These are phyloP conservation scores for Uncinocarpus reesii DNA, from an alignment of 2,329 filamentous ascomycete genomes.

Conservation along the genomic window DNA sequence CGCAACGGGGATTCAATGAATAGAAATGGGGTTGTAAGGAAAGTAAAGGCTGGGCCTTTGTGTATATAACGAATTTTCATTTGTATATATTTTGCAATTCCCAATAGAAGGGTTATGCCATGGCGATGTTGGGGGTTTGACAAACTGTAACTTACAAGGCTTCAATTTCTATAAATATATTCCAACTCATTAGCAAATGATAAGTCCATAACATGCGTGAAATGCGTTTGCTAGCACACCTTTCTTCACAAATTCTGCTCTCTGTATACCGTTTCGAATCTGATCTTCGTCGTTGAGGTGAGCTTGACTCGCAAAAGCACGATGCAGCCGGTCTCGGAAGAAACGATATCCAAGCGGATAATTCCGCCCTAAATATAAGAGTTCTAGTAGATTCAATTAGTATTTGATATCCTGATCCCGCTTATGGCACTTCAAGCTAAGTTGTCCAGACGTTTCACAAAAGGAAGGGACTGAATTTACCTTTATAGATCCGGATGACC, in stretches of 20 bases:
- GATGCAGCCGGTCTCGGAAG: slow-evolving; percentile 70
- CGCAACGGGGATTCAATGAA: background rate
- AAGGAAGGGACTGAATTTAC: slow-evolving; percentile 39
- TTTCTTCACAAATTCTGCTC: slow-evolving; percentile 84
- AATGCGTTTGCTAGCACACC: no score
- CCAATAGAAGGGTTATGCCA: no score
- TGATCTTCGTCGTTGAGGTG: slow-evolving; percentile 59
- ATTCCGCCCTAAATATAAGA: slow-evolving; percentile 71
- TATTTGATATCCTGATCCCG: background rate
- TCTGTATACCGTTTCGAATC: slow-evolving; percentile 63
- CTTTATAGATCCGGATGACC: slow-evolving; percentile 83
- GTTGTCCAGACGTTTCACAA: background rate
- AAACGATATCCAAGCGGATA: slow-evolving; percentile 79
- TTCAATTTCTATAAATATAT: slow-evolving; percentile 60
- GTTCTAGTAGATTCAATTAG: slow-evolving; percentile 46
- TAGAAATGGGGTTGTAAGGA: background rate
- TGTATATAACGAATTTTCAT: background rate
- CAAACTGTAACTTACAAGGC: slow-evolving; percentile 57
- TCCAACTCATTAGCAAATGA: background rate
- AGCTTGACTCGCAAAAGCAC: slow-evolving; percentile 70
- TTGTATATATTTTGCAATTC: background rate
- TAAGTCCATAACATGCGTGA: no score
- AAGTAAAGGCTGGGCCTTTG: background rate
- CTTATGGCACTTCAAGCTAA: background rate
- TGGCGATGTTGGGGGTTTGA: background rate